Percentiles rank a stretch among this genome's conserved stretches.
Conservation (phyloP, 768 basidiomycete genomes). For the Boletus rubropictus region DNA sequence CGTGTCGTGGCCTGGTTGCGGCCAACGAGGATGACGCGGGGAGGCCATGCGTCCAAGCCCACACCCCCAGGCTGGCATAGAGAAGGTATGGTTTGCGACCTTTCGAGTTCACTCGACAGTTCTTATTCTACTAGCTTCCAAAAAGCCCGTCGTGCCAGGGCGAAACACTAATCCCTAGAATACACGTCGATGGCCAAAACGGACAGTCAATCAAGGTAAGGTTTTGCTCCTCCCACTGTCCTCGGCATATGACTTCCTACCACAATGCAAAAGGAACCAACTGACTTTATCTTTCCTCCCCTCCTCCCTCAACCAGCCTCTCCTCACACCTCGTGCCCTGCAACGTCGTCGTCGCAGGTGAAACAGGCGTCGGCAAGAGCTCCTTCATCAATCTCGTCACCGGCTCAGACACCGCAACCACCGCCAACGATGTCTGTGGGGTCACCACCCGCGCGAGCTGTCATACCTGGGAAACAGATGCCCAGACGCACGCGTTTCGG, state of each 20-base stretch:
- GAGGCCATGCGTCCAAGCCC: not conserved
- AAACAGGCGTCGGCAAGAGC: slow-evolving; percentile 25
- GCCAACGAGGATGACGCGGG: slow-evolving; percentile 9
- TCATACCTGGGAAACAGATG: slow-evolving; percentile 19
- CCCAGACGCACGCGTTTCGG: slow-evolving; percentile 12
- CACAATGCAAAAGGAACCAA: not conserved
- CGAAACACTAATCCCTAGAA: not conserved
- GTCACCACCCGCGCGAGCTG: slow-evolving; percentile 14
- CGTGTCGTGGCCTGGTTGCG: not conserved
- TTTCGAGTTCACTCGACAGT: not conserved
- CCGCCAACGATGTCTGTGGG: slow-evolving; percentile 20
- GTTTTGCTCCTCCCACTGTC: not conserved
- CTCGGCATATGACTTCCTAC: not conserved
- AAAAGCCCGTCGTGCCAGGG: not conserved
- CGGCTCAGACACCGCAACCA: slow-evolving; percentile 10
- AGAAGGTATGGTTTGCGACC: not conserved
- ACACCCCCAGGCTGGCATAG: not conserved
- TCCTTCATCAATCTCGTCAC: slow-evolving; percentile 24
- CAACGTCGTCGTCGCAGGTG: slow-evolving; percentile 21
- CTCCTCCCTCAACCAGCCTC: not conserved
- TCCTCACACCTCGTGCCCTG: slow-evolving; percentile 8
- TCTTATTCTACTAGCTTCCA: not conserved
- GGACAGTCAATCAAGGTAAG: slow-evolving; percentile 7
- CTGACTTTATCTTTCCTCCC: no score
- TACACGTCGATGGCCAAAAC: slow-evolving; percentile 6